Percentiles rank a stretch among this genome's conserved stretches.
Conservation (phyloP, 495 filamentous ascomycete genomes). For the Talaromyces wortmannii region DNA sequence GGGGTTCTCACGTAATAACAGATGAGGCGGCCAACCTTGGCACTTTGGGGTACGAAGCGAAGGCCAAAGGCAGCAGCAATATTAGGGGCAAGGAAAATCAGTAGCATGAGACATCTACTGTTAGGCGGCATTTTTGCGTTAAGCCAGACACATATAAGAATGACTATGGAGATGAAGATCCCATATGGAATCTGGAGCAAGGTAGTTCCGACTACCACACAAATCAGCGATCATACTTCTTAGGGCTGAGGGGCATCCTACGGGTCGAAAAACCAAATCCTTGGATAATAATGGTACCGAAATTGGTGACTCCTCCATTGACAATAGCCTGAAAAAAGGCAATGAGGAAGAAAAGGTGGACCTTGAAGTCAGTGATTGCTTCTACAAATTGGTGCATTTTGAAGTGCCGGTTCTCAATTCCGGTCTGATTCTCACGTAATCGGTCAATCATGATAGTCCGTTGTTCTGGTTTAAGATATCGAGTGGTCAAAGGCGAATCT, state of each 20-base stretch:
- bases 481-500: slow-evolving; percentile 55
- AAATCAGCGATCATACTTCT: too few species aligned
- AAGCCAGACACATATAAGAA: slow-evolving; percentile 48
- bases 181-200: slow-evolving; percentile 53
- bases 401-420: slow-evolving; percentile 58
- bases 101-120: slow-evolving; percentile 46
- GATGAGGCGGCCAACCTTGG: slow-evolving; percentile 42
- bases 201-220: slow-evolving; percentile 25
- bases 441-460: slow-evolving; percentile 53
- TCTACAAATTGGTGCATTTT: slow-evolving; percentile 53
- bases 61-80: slow-evolving; percentile 49
- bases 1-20: slow-evolving; percentile 36
- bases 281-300: slow-evolving; percentile 55
- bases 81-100: slow-evolving; percentile 49
- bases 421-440: slow-evolving; percentile 54
- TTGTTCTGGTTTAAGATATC: slow-evolving; percentile 48
- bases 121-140: slow-evolving; percentile 49
- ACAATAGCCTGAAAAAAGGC: slow-evolving; percentile 11
- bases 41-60: slow-evolving; percentile 38
- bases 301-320: slow-evolving; percentile 50
- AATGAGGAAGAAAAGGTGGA: too few species aligned
- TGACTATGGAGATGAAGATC: slow-evolving; percentile 47
- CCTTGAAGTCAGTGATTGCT: slow-evolving; percentile 21
- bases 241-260: too few species aligned
- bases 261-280: slow-evolving; percentile 52